Evolutionary conservation across 1,139 yeast genomes (phyloP), one percentile per base, ranked within the genome.

Genomic region (Yamadazyma aaseri): DNA sequence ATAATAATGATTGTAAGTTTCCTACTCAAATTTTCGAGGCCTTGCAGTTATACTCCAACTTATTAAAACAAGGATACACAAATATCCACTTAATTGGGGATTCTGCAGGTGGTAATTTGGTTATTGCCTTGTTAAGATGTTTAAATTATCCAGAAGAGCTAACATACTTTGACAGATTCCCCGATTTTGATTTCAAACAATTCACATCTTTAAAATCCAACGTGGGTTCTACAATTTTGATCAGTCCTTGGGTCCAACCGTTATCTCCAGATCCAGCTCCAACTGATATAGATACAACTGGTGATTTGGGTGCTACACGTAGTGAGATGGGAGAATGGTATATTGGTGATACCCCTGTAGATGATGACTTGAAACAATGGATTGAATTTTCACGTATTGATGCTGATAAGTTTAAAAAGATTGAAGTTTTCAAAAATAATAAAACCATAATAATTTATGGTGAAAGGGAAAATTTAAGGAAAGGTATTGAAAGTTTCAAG

Each of bases 211-310:
- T 39, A 11, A 15, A 42, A 1, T 39, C 51, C 32, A 60, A 60
- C 38, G 71, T 72, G 6, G 45, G 41, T 9, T 58, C 66, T 2
- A 44, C 60, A 21, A 44, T 63, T 2, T 51, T 69, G 25, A 45
- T 66, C 5, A 65, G 74, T 13, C 77, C 77, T 3, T 72, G 78
- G 77, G 55, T 62, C 13, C 55, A 64, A 36, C 59, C 70, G 3
- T 32, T 43, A 17, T 34, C 37, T 28, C 17, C 39, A 3, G 39
- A 34, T 17, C 42, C 41, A 29, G 50, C 47, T 15, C 31, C 34
- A 6, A 57, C 56, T 3, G 61, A 58, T 10, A 43, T 45, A 10
- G 42, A 58, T 38, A 45, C 46, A 16, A 29, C 41, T n/a, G 69
- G 69, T 7, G 68, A 63, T 39, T 54, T 64, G 40, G 67, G 66